Conservation (phyloP, 108 stramenopile species). For the Skeletonema grethae region DNA sequence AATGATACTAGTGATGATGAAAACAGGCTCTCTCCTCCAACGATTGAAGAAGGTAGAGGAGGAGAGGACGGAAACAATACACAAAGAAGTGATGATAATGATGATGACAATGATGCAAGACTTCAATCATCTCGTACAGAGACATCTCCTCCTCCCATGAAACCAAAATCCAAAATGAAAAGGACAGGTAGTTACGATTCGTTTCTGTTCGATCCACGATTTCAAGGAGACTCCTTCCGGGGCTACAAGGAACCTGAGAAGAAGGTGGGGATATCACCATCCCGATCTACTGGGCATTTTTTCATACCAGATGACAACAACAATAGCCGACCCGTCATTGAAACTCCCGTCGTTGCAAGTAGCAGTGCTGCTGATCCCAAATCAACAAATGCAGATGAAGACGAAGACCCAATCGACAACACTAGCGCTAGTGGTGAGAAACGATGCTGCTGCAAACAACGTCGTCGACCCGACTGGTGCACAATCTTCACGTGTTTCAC, state of each 20-base stretch:
- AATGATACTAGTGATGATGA: background rate
- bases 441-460: background rate
- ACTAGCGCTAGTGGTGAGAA: too few relatives aligned
- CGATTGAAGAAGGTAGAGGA: background rate
- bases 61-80: background rate
- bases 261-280: background rate
- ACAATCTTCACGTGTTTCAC: slow-evolving; percentile 37
- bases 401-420: background rate
- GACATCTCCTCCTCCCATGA: background rate
- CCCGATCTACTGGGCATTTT: background rate
- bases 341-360: background rate
- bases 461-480: slow-evolving; percentile 24
- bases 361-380: background rate
- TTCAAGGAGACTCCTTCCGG: slow-evolving; percentile 21
- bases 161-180: background rate
- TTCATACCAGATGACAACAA: background rate
- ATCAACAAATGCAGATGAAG: background rate
- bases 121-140: background rate
- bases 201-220: slow-evolving; percentile 43
- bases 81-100: background rate
- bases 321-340: background rate
- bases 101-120: background rate
- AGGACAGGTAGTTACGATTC: slow-evolving; percentile 18
- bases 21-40: background rate
- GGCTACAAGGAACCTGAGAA: background rate